Evolutionary conservation across 2,329 filamentous ascomycete genomes (phyloP), one percentile per base, ranked within the genome.

Genomic region (Scortechinia acanthostroma): DNA sequence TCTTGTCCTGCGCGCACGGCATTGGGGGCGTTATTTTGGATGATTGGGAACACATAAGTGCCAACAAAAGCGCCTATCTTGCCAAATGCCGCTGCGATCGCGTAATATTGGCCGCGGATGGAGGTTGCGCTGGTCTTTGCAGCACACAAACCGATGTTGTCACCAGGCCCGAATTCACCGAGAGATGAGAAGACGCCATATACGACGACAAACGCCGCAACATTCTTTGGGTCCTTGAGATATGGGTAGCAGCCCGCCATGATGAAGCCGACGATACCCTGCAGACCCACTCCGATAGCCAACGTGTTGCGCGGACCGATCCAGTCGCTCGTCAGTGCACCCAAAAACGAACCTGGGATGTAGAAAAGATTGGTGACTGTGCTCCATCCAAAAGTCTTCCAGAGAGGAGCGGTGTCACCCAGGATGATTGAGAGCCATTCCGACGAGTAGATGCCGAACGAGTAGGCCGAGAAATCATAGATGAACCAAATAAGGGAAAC

Each of bases 361-460:
- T 94, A 94, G 63, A 95, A 95, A 50, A 89, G 68, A 61, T 93
- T 95, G 68, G 94, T 80, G 35, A 95, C 75, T 0, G 86, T 89
- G 58, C 88, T 90, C 89, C 89, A 95, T 33, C 89, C 91, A 49
- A 95, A 91, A 10, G 81, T 68, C 50, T 85, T 86, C 57, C 88
- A 91, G 2, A 95, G 68, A 0, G 83, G 75, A 0, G 78, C 71
- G 3, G 59, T 54, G 0, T 70, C 56, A 6, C 78, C 76, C 35
- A 84, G 80, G 21, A 88, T 75, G 48, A 78, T 81, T 30, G 68
- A 61, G 0, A 94, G 66, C 55, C 95, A 91, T 1, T 80, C 76
- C 1, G 83, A 83, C 0, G 86, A 87, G 67, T 93, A 96, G 55
- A 95, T 88, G 44, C 85, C 76, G 59, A 95, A 95, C 0, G 86